Evolutionary conservation across 768 basidiomycete species (phyloP).

Genomic region (Trametes cingulata): DNA sequence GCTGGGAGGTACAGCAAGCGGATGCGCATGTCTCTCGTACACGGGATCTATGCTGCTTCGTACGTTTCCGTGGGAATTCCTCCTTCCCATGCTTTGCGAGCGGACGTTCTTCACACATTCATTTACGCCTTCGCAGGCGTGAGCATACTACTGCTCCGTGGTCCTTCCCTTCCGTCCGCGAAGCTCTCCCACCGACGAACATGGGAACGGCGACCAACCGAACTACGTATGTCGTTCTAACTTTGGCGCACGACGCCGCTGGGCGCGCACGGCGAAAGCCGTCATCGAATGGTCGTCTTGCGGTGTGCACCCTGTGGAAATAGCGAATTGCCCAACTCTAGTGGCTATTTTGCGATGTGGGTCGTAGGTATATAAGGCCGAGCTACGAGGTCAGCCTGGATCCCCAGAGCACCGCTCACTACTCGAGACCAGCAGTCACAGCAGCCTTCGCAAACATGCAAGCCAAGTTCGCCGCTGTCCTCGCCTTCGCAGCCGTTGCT

Average conservation of each 20-base stretch:
- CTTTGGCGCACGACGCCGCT: background rate
- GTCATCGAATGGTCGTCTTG: background rate
- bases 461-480: slow-evolving; percentile 12
- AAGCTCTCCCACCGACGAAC: slow-evolving; percentile 6
- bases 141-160: background rate
- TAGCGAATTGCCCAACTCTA: background rate
- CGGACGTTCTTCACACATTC: slow-evolving; percentile 1
- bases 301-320: background rate
- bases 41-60: background rate
- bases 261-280: background rate
- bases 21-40: background rate
- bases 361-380: slow-evolving; percentile 1
- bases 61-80: background rate
- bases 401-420: slow-evolving; percentile 11
- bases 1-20: background rate
- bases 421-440: background rate
- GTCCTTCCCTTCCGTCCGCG: background rate
- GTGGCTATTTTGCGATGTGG: background rate
- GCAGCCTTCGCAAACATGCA: slow-evolving; percentile 1
- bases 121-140: background rate
- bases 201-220: slow-evolving; percentile 6
- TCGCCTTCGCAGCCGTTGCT: slow-evolving; percentile 11
- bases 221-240: slow-evolving; percentile 5
- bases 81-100: slow-evolving; percentile 10
- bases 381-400: background rate